Base-by-base conservation (phyloP, 805 yeast species). In the Candida tibetensis region DNA sequence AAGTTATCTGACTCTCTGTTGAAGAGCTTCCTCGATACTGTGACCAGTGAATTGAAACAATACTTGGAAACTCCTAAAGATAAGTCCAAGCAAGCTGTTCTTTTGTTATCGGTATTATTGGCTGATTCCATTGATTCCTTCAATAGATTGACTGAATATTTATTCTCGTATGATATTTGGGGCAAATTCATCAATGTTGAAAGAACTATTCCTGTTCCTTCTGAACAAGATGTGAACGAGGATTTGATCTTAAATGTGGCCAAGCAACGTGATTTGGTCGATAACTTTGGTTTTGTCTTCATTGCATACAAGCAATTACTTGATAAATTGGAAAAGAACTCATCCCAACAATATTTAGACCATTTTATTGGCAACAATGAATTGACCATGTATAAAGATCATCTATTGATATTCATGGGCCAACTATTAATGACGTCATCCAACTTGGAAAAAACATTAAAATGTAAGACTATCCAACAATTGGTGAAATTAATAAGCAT, bases 401-500 rank as follows among this genome's bases (percentile, higher is more conserved):
- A 79, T 28, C 64, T 90, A 12, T 60, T 89, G 21, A 76, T 81
- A 37, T 64, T 82, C 30, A 57, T 87, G 47, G 79, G 89, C n/a
- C 81, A 77, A 51, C 72, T 86, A 4, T 66, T 90, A 34, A 76
- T 82, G 54, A 73, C 83, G 0, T 72, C 85, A 0, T 79, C 95
- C 0, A 72, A 71, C 23, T 62, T 77, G 21, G 96, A 86, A 50
- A 81, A 80, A 8, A 77, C 89, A 1, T 67, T 88, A 40, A 72
- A 88, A 50, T 71, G 83, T 18, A 63, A 82, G 28, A 76, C 93
- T 1, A 65, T 85, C 19, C 77, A 77, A 37, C 85, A 84, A 31
- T 69, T 88, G 35, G 70, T 79, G 0, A 76, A 77, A 35, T 52
- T 87, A 30, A 64, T 81, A 6, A 62, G 68, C 21, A 62, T 85